Conservation (phyloP, 1,284 basidiomycete species). For the Xerocomus nothofagi region DNA sequence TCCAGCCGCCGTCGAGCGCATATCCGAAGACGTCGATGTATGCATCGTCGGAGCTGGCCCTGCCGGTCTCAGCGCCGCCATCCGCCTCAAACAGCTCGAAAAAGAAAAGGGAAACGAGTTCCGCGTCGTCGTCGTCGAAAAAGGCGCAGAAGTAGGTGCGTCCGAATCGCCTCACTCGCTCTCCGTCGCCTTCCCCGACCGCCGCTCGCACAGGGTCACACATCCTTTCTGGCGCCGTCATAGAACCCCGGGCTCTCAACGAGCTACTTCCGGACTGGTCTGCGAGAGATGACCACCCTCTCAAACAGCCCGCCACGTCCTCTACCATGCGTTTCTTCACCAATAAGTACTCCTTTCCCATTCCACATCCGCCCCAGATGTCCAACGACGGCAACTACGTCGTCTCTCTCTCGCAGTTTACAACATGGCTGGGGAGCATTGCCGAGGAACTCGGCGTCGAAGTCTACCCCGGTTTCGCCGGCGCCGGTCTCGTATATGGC, state of each 20-base stretch:
- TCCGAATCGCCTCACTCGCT: conserved; percentile 16
- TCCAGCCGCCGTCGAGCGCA: conserved; percentile 62
- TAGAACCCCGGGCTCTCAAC: conserved; percentile 90
- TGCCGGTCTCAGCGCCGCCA: conserved; percentile 95
- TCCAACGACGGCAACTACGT: conserved; percentile 94
- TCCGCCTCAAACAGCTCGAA: conserved; percentile 86
- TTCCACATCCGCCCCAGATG: conserved; percentile 99
- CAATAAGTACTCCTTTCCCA: conserved; percentile 67
- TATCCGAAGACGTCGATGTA: conserved; percentile 89
- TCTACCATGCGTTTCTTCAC: conserved; percentile 92
- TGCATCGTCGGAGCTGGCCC: conserved; percentile 97
- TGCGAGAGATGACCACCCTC: conserved; percentile 52
- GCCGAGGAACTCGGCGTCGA: conserved; percentile 94
- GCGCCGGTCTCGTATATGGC: conserved; percentile 78
- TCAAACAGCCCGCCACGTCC: conserved; percentile 79
- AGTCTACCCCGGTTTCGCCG: conserved; percentile 97
- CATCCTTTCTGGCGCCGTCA: conserved; percentile 93
- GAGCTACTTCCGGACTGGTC: conserved; percentile 93
- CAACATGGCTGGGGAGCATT: conserved; percentile 86
- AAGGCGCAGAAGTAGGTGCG: conserved; percentile 89
- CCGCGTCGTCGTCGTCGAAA: conserved; percentile 93
- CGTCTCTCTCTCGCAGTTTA: conserved; percentile 85
- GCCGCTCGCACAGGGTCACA: conserved; percentile 71
- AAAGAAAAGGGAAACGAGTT: conserved; percentile 62
- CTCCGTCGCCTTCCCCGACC: neutral